Base-by-base conservation (phyloP, 2,329 filamentous ascomycete genomes). In the Fusarium albidum region DNA sequence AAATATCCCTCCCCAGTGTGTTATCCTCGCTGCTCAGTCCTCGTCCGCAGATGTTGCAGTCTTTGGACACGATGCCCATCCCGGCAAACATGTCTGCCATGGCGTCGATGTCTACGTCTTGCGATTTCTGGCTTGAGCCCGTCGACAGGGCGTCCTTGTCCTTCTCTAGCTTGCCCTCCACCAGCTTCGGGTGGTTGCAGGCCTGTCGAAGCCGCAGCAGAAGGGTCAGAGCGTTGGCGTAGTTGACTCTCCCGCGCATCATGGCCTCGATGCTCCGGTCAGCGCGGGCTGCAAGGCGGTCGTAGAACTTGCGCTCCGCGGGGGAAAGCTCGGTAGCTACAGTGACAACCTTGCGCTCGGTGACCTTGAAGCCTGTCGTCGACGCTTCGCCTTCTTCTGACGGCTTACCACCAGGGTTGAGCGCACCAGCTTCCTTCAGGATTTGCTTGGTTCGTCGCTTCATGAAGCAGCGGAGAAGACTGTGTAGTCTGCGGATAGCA, bases 391-490 rank as follows among this genome's bases (percentile, higher is more conserved):
- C 85, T 41, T 82, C 78, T 5, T 74, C 73, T 1, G 70, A 73
- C 21, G 76, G 78, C 69, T 91, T 90, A 45, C 89, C 87, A 31
- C 90, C 90, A 21, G 90, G 88, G 55, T 90, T 90, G 14, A 96
- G 77, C 1, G 91, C 91, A 10, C 91, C 91, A 10, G 91, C 91
- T 64, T 92, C 83, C 74, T 95, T 96, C 55, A 99, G 77, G n/a
- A 99, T 91, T 17, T 96, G 92, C 74, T 99, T 99, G 9, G 93
- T 98, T 34, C 95, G 87, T n/a, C 95, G 88, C 78, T 98, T 96
- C 95, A 99, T 99, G 76, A 96, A 96, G 49, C 92, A 94, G 48
- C 90, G 89, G 5, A 99, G 78, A 56, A 96, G 86, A 50, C 89
- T 86, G 63, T 96, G 92, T 27, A 99, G 79, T 37, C 95, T 85